phyloP scores from a whole-genome alignment of 192 early-diverging fungal genomes.

The Phycomyces blakesleeanus region DNA sequence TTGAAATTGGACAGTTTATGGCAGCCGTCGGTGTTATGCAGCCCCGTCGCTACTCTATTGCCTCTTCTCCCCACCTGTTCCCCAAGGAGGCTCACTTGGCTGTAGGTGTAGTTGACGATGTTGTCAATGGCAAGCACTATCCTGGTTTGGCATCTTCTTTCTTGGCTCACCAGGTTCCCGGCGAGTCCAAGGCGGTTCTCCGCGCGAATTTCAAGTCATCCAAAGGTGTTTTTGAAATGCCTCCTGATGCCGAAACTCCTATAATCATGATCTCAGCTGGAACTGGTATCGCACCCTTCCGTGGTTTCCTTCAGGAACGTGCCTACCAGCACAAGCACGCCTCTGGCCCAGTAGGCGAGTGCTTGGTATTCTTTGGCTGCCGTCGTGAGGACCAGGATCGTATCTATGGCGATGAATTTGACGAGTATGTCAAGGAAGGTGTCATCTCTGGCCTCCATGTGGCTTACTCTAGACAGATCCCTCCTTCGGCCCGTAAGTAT shows the following conservation, averaged over 20 bases:
- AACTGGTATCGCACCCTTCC: constrained; percentile 93
- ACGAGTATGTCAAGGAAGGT: constrained; percentile 41
- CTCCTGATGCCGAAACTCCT: constrained; percentile 48
- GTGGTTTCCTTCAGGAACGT: constrained; percentile 69
- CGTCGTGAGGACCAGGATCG: constrained; percentile 64
- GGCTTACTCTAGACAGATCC: constrained; percentile 59
- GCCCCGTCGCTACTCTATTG: constrained; percentile 87
- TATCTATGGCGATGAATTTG: constrained; percentile 68
- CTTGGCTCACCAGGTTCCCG: constrained; percentile 19
- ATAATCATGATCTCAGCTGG: constrained; percentile 89
- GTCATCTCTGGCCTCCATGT: constrained; percentile 55
- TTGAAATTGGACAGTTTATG: constrained; percentile 40
- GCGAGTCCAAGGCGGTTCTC: constrained; percentile 15
- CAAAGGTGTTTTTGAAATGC: constrained; percentile 58
- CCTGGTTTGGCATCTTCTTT: constrained; percentile 31
- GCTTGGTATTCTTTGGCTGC: constrained; percentile 78
- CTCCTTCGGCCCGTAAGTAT: constrained; percentile 17
- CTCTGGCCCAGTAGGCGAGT: constrained; percentile 54
- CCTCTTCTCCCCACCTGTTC: constrained; percentile 54
- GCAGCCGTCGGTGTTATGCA: constrained; percentile 44
- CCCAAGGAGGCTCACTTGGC: constrained; percentile 28
- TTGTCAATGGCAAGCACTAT: constrained; percentile 18
- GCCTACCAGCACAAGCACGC: constrained; percentile 29
- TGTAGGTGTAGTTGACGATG: constrained; percentile 34
- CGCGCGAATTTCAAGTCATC: constrained; percentile 21